Conservation (phyloP, 805 yeast genomes). For the Sporopachydermia lactativora region DNA sequence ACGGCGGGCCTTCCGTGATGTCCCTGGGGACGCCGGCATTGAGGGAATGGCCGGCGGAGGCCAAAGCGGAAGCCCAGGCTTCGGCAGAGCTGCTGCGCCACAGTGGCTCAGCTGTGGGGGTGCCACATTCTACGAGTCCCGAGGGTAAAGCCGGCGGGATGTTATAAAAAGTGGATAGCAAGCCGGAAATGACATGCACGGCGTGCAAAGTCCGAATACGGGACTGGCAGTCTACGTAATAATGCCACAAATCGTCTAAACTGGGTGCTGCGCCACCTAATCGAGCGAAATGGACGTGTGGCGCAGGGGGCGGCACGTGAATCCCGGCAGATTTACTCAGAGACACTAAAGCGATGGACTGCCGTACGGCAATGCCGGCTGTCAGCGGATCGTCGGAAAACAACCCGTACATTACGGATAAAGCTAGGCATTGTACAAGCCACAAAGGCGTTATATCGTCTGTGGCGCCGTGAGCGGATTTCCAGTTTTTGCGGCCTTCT, state of each 20-base stretch:
- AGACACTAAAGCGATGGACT: constrained; percentile 72
- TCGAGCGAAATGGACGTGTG: constrained; percentile 25
- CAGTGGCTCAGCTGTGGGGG: constrained; percentile 42
- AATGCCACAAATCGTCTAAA: constrained; percentile 33
- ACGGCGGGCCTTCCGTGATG: not conserved
- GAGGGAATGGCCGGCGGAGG: not conserved
- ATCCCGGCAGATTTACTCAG: constrained; percentile 65
- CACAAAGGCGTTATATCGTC: constrained; percentile 44
- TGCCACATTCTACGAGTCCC: constrained; percentile 38
- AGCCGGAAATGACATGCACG: constrained; percentile 43
- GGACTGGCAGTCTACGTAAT: constrained; percentile 54
- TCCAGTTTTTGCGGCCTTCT: constrained; percentile 50
- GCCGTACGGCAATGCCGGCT: constrained; percentile 63
- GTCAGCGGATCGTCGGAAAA: constrained; percentile 54
- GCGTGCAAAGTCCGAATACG: constrained; percentile 57
- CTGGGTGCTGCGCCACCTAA: not conserved
- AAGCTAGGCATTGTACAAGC: constrained; percentile 71
- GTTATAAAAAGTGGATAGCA: constrained; percentile 40
- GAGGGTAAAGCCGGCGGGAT: constrained; percentile 34
- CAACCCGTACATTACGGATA: constrained; percentile 75
- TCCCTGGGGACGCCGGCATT: no score
- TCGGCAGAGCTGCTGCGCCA: constrained; percentile 25
- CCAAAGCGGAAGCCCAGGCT: constrained; percentile 18
- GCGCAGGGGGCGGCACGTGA: constrained; percentile 41
- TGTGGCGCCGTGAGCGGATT: constrained; percentile 11